These are phyloP conservation scores for Glycine latifolia DNA, from an alignment of 306 rosid species.

Conservation along the genomic window DNA sequence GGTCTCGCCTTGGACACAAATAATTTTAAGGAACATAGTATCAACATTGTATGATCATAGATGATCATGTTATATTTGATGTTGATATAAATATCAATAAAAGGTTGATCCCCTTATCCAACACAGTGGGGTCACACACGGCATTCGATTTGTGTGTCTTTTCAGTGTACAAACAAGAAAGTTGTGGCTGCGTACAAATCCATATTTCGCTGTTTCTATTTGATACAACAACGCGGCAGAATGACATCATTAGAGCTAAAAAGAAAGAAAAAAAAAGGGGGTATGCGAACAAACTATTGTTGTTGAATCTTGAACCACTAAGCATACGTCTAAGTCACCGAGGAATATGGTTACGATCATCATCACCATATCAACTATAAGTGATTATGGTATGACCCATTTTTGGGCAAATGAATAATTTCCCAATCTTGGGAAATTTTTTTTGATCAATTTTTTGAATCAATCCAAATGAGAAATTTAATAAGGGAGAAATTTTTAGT, in stretches of 20 bases:
- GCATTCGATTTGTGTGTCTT: slow-evolving; percentile 21
- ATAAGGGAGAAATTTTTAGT: no score
- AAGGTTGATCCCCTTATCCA: not conserved
- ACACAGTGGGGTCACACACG: slow-evolving; percentile 28
- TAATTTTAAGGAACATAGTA: not conserved
- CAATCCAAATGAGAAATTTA: no score
- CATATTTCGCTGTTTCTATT: not conserved
- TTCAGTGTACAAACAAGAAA: not conserved
- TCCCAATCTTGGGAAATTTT: not conserved
- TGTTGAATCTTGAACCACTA: not conserved
- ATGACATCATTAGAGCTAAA: not conserved
- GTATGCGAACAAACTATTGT: not conserved
- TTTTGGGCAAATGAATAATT: no score
- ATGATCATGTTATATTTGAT: not conserved
- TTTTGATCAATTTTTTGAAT: not conserved
- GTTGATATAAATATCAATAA: no score
- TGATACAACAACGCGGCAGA: not conserved
- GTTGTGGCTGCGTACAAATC: not conserved
- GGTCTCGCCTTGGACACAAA: no score
- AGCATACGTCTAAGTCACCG: no score
- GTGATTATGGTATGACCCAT: no score
- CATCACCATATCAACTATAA: no score
- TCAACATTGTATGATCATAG: not conserved
- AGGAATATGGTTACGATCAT: no score
- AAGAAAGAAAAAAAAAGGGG: no score